Base-by-base conservation (phyloP, 192 early-diverging fungal species). In the Umbelopsis vinacea region DNA sequence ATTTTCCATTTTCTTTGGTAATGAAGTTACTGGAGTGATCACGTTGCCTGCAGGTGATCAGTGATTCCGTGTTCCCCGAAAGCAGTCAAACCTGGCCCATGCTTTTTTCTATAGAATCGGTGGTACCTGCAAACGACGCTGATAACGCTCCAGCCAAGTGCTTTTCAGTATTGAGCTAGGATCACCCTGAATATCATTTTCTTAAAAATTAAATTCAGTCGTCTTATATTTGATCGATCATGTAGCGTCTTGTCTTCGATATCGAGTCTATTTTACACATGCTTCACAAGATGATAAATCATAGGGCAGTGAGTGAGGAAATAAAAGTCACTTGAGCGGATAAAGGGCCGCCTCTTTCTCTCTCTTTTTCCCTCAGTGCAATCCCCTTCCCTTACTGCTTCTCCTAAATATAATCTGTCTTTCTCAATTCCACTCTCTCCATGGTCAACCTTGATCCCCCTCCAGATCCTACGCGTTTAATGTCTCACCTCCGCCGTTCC, bases 261-360 rank as follows among this genome's bases (percentile, higher is more conserved):
- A 43, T 43, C 11, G 6, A 11, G 40, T 43, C 40, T 43, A 43
- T 50, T 50, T 35, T 14, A 37, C 57, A 63, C 57, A 5, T 37
- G 57, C 57, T 37, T 26, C 26, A 26, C 26, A 54, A 14, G 26
- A 54, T 54, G 53, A 63, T 33, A 63, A n/a, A 63, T 63, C 57
- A 63, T 63, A 63, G 57, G 57, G 57, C 33, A 63, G 3, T 3
- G 33, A 63, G 3, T 3, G 33, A 37, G 10, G 29, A 54, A 17
- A 63, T 63, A 37, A 19, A 38, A 63, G 57, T 63, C 57, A 63
- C 57, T 63, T 63, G 57, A 63, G 57, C 57, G 57, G 57, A 63
- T 63, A 63, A 63, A 63, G 57, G 35, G 37, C 33, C 57, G 57
- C 33, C 57, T 63, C 29, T 35, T 63, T 37, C 57, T 37, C 26